Conservation (phyloP, 2,329 filamentous ascomycete species). For the Pseudohalonectria lignicola region DNA sequence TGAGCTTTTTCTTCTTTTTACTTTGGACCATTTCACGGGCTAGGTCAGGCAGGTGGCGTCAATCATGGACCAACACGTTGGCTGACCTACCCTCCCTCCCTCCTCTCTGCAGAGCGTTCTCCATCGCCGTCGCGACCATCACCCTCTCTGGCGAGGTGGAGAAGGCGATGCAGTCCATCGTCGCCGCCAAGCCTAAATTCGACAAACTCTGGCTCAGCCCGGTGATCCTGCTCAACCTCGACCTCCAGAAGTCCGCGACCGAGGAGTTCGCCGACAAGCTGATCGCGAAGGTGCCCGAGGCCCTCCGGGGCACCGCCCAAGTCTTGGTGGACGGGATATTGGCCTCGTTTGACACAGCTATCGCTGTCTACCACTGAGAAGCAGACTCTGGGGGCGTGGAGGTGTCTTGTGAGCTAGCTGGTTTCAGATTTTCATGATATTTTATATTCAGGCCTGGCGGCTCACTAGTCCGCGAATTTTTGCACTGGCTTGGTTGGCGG, state of each 20-base stretch:
- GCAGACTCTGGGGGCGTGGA: too few relatives aligned
- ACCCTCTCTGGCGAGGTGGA: conserved; percentile 25
- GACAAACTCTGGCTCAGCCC: conserved; percentile 28
- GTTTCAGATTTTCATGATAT: too few relatives aligned
- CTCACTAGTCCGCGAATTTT: too few relatives aligned
- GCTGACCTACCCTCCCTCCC: too few relatives aligned
- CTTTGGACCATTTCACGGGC: too few relatives aligned
- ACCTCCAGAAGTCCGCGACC: conserved; percentile 26
- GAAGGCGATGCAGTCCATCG: conserved; percentile 23
- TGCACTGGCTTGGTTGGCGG: too few relatives aligned
- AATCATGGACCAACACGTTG: too few relatives aligned
- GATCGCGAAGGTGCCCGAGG: conserved; percentile 25
- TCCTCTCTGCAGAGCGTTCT: conserved; percentile 13
- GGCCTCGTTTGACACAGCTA: conserved; percentile 24
- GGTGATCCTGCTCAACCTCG: conserved; percentile 28
- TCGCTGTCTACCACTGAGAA: conserved; percentile 13
- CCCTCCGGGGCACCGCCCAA: conserved; percentile 19
- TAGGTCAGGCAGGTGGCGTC: too few relatives aligned
- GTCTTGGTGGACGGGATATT: conserved; percentile 24
- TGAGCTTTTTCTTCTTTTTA: too few relatives aligned
- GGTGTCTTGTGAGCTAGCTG: too few relatives aligned
- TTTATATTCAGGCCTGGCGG: too few relatives aligned
- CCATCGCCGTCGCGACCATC: conserved; percentile 23
- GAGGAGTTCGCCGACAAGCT: conserved; percentile 24
- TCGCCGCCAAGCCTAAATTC: conserved; percentile 30